These are phyloP conservation scores for Termitomyces sp. DNA, from an alignment of 1,284 basidiomycete species.

Conservation along the genomic window DNA sequence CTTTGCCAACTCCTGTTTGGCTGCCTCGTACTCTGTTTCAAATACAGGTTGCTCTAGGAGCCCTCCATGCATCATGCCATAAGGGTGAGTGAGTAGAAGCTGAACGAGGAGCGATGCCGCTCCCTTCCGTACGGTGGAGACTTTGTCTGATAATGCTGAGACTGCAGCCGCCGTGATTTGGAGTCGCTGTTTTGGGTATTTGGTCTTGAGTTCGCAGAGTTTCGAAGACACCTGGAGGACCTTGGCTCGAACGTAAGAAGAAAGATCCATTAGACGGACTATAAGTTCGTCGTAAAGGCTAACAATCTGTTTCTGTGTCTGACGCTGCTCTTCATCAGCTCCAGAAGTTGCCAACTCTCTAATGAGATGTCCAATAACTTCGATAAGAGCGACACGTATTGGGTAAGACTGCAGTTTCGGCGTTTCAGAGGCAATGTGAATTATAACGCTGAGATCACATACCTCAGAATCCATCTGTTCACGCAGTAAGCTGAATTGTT, in stretches of 20 bases:
- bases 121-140: constrained; percentile 80
- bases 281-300: constrained; percentile 81
- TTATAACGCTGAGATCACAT: constrained; percentile 20
- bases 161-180: constrained; percentile 74
- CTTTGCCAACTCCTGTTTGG: constrained; percentile 56
- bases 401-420: constrained; percentile 72
- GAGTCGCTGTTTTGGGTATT: constrained; percentile 85
- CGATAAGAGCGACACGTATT: constrained; percentile 91
- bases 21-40: constrained; percentile 60
- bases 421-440: background rate
- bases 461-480: constrained; percentile 92
- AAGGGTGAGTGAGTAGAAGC: constrained; percentile 88
- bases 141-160: constrained; percentile 87
- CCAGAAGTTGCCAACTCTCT: constrained; percentile 65
- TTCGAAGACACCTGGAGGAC: constrained; percentile 76
- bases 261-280: constrained; percentile 84
- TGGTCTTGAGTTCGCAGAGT: constrained; percentile 69
- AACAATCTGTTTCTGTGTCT: constrained; percentile 79
- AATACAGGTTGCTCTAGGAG: constrained; percentile 72
- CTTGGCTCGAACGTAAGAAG: constrained; percentile 88
- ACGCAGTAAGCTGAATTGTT: constrained; percentile 84
- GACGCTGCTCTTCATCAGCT: constrained; percentile 50
- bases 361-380: constrained; percentile 81
- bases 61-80: constrained; percentile 84
- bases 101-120: constrained; percentile 77